phyloP scores from a whole-genome alignment of 805 yeast species.

The Schizosaccharomyces osmophilus region DNA sequence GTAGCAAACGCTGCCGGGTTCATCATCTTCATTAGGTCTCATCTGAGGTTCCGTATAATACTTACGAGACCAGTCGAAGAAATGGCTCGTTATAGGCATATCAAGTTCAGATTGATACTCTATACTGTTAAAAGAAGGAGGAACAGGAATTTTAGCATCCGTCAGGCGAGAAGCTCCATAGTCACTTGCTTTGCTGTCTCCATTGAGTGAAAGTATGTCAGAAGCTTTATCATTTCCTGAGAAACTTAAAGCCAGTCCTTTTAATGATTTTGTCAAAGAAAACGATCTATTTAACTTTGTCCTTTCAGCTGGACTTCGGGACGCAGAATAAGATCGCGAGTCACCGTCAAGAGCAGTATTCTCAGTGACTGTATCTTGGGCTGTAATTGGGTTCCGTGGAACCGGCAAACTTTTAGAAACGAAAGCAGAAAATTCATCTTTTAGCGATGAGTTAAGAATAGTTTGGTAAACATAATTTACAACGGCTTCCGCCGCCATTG shows the following conservation, averaged over 20 bases:
- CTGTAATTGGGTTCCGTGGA: neutral
- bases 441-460: conserved; percentile 39
- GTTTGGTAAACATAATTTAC: conserved; percentile 48
- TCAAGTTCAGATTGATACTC: neutral
- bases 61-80: conserved; percentile 33
- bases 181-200: neutral
- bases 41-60: conserved; percentile 93
- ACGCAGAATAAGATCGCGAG: conserved; percentile 1
- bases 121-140: neutral
- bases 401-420: conserved; percentile 3
- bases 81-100: conserved; percentile 14
- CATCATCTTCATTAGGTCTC: conserved; percentile 62
- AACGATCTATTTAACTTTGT: conserved; percentile 10
- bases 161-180: neutral
- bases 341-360: neutral
- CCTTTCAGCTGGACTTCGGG: neutral
- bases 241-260: conserved; percentile 9
- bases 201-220: neutral
- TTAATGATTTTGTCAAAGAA: conserved; percentile 10
- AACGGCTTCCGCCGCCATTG: conserved; percentile 41
- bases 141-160: neutral
- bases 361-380: neutral
- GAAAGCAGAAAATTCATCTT: conserved; percentile 31
- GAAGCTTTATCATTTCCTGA: neutral
- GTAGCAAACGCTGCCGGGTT: conserved; percentile 74